Base-by-base conservation (phyloP, 768 basidiomycete genomes). In the Xerocomellus intermedius region DNA sequence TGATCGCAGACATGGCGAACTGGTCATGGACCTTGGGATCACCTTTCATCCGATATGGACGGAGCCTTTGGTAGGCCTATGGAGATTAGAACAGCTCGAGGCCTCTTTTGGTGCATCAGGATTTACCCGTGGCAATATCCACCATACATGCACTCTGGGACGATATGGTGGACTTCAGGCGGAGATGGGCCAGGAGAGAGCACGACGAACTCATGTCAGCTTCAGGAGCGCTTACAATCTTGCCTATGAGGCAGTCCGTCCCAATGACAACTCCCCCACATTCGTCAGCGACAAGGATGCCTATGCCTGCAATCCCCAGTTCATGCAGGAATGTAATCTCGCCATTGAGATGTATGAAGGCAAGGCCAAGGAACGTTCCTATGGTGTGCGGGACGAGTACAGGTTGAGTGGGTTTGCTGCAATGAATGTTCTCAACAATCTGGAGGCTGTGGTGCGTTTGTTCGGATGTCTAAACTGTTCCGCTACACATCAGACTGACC, bases 381-480 rank as follows among this genome's bases (percentile, higher is more conserved):
- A 60, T 60, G 52, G 59, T 1, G 52, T 60, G 0, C 7, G 36
- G 0, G 59, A 54, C 12, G 49, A 60, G 5, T 58, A 60, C 6
- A 13, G 52, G 4, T 2, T 58, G 26, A 48, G 59, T 45, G 56
- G 59, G 0, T 22, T 48, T 1, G 58, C 55, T 6, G 45, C 50
- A 10, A 48, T 42, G 2, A 14, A 41, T 14, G n/a, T 24, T 2
- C 5, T 24, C 3, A 24, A 24, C 24, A 24, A 24, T 5, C 24
- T 24, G 24, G 5, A 24, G 5, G 24, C 24, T 5, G 3, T 24
- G 24, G 24, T 24, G 24, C n/a, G n/a, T n/a, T n/a, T n/a, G n/a
- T n/a, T n/a, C n/a, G n/a, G n/a, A n/a, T n/a, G n/a, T n/a, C n/a
- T n/a, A n/a, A n/a, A n/a, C n/a, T n/a, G n/a, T n/a, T n/a, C n/a